Evolutionary conservation across 2,329 filamentous ascomycete genomes (phyloP).

Genomic region (Scortechinia acanthostroma): DNA sequence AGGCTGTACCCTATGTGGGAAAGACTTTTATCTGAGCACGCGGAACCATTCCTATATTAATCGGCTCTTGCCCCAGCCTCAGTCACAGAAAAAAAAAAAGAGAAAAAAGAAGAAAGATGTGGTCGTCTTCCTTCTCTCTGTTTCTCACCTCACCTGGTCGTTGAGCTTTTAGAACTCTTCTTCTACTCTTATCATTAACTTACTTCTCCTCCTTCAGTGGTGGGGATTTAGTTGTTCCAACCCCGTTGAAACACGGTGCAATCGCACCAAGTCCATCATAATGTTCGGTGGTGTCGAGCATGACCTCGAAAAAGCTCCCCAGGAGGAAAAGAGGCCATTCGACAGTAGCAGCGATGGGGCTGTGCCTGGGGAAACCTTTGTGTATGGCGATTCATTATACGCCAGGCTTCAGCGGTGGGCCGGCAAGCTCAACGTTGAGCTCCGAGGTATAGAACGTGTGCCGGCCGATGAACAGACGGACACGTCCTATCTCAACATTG

Average conservation of each 20-base stretch:
- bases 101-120: slow-evolving; percentile 1
- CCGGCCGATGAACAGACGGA: slow-evolving; percentile 64
- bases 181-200: neutral
- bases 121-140: neutral
- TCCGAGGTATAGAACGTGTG: slow-evolving; percentile 70
- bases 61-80: neutral
- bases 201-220: no score
- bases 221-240: no score
- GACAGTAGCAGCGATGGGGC: slow-evolving; percentile 15
- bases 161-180: neutral
- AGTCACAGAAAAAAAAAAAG: neutral
- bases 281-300: neutral
- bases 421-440: slow-evolving; percentile 61
- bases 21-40: neutral
- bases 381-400: slow-evolving; percentile 43
- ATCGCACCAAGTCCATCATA: neutral
- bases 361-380: slow-evolving; percentile 51
- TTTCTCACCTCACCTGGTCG: neutral
- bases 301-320: slow-evolving; percentile 13
- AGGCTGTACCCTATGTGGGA: neutral
- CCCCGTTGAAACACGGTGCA: no score
- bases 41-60: neutral
- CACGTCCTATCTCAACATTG: slow-evolving; percentile 56
- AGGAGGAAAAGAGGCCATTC: slow-evolving; percentile 8
- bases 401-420: slow-evolving; percentile 56